Base-by-base conservation (phyloP, 73 alveolate species). In the Symbiodinium natans region DNA sequence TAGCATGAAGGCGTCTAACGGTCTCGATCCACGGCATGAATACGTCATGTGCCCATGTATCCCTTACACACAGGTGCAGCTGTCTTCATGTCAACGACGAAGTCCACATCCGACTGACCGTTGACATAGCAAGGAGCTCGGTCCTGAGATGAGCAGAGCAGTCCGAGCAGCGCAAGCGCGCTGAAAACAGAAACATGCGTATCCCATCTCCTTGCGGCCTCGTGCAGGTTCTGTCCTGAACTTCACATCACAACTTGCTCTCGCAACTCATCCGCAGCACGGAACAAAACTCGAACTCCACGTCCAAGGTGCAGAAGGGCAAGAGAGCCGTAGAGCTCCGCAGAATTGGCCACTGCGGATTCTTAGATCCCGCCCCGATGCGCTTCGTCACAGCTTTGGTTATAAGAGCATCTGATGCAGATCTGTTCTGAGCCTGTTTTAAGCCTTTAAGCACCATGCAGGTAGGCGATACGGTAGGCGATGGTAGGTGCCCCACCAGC, bases 91-190 rank as follows among this genome's bases (percentile, higher is more conserved):
- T 88, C 95, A 8, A 88, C 95, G 63, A 88, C 95, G 77, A 88
- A 88, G 42, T 88, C 95, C 95, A 88, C 95, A 63, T 88, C 95
- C 33, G 95, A 88, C 95, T 88, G 95, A 54, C 95, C 95, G 46
- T 88, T 88, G 85, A 88, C 95, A 48, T 88, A 88, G 84, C 95
- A 88, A 54, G 71, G 85, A 25, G 95, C 68, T 42, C 86, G 68
- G 33, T 88, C 95, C 95, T 88, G 46, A 7, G 71, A 23, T 13
- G 39, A 27, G 27, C n/a, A n/a, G n/a, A 29, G 39, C 40, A 17
- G 21, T 23, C 27, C 83, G 34, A 23, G 40, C 29, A 21, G 27
- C 40, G 38, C 21, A 71, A 71, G 33, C 27, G 15, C 33, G 21
- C 21, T 36, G 39, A 31, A 10, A 23, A 23, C 83, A 29, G 11